phyloP scores from a whole-genome alignment of 805 yeast genomes.

The Spencermartinsiella europaea region DNA sequence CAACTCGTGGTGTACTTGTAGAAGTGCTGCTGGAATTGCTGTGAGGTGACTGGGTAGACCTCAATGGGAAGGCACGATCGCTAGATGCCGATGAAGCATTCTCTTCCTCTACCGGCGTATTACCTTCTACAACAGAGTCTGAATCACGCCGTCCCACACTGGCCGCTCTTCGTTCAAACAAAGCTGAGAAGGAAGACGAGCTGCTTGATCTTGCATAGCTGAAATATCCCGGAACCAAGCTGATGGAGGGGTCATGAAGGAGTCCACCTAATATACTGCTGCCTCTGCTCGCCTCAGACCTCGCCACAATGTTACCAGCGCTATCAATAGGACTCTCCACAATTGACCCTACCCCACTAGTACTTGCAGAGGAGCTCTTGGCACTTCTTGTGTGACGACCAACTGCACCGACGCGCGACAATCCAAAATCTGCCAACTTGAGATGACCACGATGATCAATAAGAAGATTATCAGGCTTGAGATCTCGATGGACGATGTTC shows the following conservation, averaged over 20 bases:
- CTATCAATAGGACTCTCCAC: slow-evolving; percentile 7
- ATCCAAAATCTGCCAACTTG: slow-evolving; percentile 91
- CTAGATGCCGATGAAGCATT: slow-evolving; percentile 33
- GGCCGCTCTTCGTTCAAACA: slow-evolving; percentile 7
- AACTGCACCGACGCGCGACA: slow-evolving; percentile 82
- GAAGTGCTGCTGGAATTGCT: slow-evolving; percentile 1
- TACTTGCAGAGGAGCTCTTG: slow-evolving; percentile 3
- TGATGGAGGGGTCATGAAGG: slow-evolving; percentile 25
- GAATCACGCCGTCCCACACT: not conserved
- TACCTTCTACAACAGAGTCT: slow-evolving; percentile 12
- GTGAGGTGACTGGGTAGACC: not conserved
- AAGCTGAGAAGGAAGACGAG: slow-evolving; percentile 5
- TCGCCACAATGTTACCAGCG: not conserved
- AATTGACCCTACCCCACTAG: slow-evolving; percentile 1
- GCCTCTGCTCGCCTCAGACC: not conserved
- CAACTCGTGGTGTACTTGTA: slow-evolving; percentile 9
- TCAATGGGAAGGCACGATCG: slow-evolving; percentile 18
- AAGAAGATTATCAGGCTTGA: slow-evolving; percentile 89
- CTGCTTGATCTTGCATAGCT: slow-evolving; percentile 8
- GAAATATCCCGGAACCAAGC: slow-evolving; percentile 28
- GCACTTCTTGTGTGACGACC: slow-evolving; percentile 54
- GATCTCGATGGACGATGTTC: slow-evolving; percentile 90
- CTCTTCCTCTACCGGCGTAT: slow-evolving; percentile 21
- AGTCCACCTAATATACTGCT: not conserved
- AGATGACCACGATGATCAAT: slow-evolving; percentile 85